phyloP scores from a whole-genome alignment of 2,329 filamentous ascomycete genomes.

The Rhexocercosporidium sp. region DNA sequence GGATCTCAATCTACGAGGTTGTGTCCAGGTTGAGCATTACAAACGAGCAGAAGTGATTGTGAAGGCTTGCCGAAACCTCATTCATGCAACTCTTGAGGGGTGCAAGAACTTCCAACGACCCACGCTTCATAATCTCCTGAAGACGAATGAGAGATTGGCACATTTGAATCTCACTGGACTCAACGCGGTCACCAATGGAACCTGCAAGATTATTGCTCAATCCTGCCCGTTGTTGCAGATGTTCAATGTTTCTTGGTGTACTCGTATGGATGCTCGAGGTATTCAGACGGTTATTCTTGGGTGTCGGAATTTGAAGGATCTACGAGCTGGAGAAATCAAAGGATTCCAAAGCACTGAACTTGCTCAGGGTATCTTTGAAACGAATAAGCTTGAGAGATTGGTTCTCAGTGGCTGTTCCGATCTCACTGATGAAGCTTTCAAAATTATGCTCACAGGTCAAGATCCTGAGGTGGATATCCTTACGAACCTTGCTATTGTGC shows the following conservation, averaged over 20 bases:
- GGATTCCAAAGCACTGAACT: slow-evolving; percentile 79
- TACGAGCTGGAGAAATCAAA: slow-evolving; percentile 80
- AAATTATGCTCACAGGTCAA: slow-evolving; percentile 75
- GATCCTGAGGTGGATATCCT: slow-evolving; percentile 82
- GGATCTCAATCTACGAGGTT: slow-evolving; percentile 88
- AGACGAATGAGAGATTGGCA: slow-evolving; percentile 76
- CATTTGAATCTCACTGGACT: slow-evolving; percentile 88
- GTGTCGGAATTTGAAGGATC: slow-evolving; percentile 76
- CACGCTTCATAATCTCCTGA: slow-evolving; percentile 78
- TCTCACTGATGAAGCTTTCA: slow-evolving; percentile 75
- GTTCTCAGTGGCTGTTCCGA: slow-evolving; percentile 81
- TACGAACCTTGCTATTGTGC: slow-evolving; percentile 76
- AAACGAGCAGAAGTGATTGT: slow-evolving; percentile 78
- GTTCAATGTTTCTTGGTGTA: slow-evolving; percentile 93
- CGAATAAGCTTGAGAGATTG: slow-evolving; percentile 83
- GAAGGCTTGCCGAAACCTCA: slow-evolving; percentile 84
- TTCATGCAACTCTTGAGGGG: slow-evolving; percentile 87
- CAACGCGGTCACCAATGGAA: slow-evolving; percentile 77
- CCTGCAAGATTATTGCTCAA: slow-evolving; percentile 83
- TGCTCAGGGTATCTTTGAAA: slow-evolving; percentile 75
- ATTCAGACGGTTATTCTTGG: slow-evolving; percentile 73
- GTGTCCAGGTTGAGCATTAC: slow-evolving; percentile 84
- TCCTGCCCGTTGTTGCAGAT: slow-evolving; percentile 82
- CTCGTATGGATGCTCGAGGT: slow-evolving; percentile 79
- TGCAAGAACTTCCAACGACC: slow-evolving; percentile 82